Base-by-base conservation (phyloP, 108 stramenopile species). In the Nitzschia sp. region DNA sequence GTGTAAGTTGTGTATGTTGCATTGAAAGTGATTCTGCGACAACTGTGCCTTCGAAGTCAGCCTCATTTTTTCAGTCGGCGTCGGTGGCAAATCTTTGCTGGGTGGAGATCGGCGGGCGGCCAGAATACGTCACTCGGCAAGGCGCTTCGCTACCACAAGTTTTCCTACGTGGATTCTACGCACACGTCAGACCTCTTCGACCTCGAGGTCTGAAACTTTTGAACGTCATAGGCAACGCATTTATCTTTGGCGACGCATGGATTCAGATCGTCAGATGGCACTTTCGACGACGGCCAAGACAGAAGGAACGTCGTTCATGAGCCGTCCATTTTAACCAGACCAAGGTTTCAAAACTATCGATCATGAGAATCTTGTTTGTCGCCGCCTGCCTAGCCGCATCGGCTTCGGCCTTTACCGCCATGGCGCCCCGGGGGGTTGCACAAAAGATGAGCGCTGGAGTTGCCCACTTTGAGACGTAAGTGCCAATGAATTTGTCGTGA, bases 321-420 rank as follows among this genome's bases (percentile, higher is more conserved):
- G 13, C 38, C 38, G 38, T n/a, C n/a, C n/a, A n/a, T n/a, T n/a
- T n/a, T 42, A 9, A 42, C 38, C 38, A n/a, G 38, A 42, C 38
- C 38, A 42, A 42, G 38, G 38, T 9, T 42, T 42, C 9, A 59
- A 34, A 59, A 59, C 32, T 29, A 59, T 23, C 11, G 18, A 72
- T 35, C 34, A 74, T 74, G 72, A 74, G 47, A 33, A 65, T 74
- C 72, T 47, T 65, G 9, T 19, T 46, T 35, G 72, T 64, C 30
- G 64, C 42, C 38, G 72, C 72, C 28, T 64, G 66, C 55, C 28
- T 74, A 5, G 27, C 72, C 38, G 72, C 72, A 36, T 54, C 59
- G 58, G 72, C 42, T 4, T 66, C 64, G 54, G 72, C 72, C 21
- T 74, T 74, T 56, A 74, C 72, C 28, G 53, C 72, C 54, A 58